Evolutionary conservation across 2,329 filamentous ascomycete genomes (phyloP).

Genomic region (Sporothrix globosa): DNA sequence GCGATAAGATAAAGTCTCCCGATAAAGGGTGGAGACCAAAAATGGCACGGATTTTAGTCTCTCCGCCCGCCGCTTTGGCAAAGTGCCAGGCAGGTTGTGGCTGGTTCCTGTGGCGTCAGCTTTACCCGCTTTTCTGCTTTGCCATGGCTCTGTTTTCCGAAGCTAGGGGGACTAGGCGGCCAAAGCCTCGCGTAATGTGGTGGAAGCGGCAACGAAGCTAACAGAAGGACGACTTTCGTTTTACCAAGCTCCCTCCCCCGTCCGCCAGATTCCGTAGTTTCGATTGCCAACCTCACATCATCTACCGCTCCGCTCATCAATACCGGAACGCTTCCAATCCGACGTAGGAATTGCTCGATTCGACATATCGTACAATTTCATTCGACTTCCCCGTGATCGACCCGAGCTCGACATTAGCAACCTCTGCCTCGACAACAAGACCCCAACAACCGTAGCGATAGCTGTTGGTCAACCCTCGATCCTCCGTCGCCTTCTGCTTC

Average conservation of each 20-base stretch:
- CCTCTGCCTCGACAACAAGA: too few species aligned
- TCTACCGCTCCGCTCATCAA: neutral
- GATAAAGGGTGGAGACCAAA: neutral
- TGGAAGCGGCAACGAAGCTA: conserved; percentile 36
- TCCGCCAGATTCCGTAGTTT: conserved; percentile 24
- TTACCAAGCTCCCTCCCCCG: conserved; percentile 36
- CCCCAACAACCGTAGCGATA: conserved; percentile 20
- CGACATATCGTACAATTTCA: neutral
- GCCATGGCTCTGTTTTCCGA: conserved; percentile 2
- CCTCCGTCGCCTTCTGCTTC: conserved; percentile 29
- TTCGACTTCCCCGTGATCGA: neutral
- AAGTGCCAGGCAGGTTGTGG: conserved; percentile 23
- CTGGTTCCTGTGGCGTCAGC: conserved; percentile 27
- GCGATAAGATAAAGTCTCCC: conserved; percentile 25
- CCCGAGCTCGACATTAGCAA: conserved; percentile 1
- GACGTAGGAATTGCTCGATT: neutral
- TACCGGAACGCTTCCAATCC: neutral
- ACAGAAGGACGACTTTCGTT: conserved; percentile 28
- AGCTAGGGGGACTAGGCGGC: conserved; percentile 41
- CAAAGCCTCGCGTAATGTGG: conserved; percentile 46
- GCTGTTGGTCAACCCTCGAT: conserved; percentile 7
- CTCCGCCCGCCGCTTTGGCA: conserved; percentile 20
- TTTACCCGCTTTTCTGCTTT: conserved; percentile 20
- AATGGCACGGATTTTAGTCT: conserved; percentile 27
- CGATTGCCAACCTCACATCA: conserved; percentile 22